phyloP scores from a whole-genome alignment of 768 basidiomycete genomes.

The Xanthoconium purpureum region DNA sequence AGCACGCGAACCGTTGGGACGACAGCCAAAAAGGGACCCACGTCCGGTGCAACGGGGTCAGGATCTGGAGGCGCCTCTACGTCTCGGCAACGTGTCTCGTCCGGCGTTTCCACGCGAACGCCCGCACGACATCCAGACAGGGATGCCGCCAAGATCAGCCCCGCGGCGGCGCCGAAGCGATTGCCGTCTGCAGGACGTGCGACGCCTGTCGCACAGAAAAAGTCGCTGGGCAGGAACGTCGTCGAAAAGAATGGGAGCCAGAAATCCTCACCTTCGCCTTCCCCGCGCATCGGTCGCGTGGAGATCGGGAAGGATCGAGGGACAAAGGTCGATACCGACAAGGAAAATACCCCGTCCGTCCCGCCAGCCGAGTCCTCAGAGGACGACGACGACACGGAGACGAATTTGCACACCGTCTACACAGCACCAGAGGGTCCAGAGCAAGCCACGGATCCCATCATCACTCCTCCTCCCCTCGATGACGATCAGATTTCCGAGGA shows the following conservation, averaged over 20 bases:
- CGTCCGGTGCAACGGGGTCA: background rate
- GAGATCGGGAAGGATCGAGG: constrained; percentile 35
- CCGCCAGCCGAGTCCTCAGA: constrained; percentile 33
- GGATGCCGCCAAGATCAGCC: constrained; percentile 23
- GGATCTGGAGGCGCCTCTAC: constrained; percentile 10
- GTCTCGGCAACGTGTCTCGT: constrained; percentile 22
- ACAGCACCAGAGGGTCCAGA: constrained; percentile 19
- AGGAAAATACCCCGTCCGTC: constrained; percentile 15
- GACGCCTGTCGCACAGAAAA: constrained; percentile 22
- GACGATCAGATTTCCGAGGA: constrained; percentile 15
- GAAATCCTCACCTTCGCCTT: constrained; percentile 13
- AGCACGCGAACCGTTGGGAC: constrained; percentile 34
- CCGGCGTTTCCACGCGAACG: constrained; percentile 29
- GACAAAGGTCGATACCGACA: constrained; percentile 29
- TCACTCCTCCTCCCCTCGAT: constrained; percentile 13
- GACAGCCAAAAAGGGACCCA: constrained; percentile 10
- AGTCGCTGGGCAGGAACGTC: constrained; percentile 12
- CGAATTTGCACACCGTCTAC: constrained; percentile 17
- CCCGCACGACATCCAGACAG: constrained; percentile 24
- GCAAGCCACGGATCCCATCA: constrained; percentile 2
- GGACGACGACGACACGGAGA: constrained; percentile 38
- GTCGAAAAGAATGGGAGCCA: constrained; percentile 13
- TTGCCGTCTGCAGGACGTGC: constrained; percentile 22
- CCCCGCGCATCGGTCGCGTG: constrained; percentile 16
- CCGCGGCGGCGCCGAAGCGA: constrained; percentile 18